phyloP scores from a whole-genome alignment of 306 rosid species.

The Dicorynia guianensis region DNA sequence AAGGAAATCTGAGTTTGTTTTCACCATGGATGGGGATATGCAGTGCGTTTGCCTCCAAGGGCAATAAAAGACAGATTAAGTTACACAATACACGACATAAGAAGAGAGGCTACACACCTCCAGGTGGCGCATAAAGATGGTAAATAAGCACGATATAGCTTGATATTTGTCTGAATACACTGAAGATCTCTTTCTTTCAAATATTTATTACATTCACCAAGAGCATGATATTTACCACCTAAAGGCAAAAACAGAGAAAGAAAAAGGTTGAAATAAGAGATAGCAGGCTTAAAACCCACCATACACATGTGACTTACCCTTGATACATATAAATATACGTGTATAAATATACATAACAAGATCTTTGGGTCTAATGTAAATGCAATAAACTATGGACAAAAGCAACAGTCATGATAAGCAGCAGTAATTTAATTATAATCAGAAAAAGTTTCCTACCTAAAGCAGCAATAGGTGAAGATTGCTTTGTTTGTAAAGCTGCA shows the following conservation, averaged over 20 bases:
- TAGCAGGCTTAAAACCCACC: slow-evolving; percentile 21
- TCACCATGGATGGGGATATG: slow-evolving; percentile 19
- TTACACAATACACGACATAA: slow-evolving; percentile 2
- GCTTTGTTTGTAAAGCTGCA: slow-evolving; percentile 31
- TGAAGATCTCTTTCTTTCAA: slow-evolving; percentile 37
- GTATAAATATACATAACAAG: slow-evolving; percentile 5
- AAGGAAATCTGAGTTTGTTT: slow-evolving; percentile 8
- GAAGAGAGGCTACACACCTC: slow-evolving; percentile 65
- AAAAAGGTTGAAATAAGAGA: slow-evolving; percentile 29
- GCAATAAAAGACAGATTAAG: background rate
- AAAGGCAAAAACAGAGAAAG: slow-evolving; percentile 3
- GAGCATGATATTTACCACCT: slow-evolving; percentile 44
- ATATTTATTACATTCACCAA: slow-evolving; percentile 35
- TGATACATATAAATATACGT: slow-evolving; percentile 7
- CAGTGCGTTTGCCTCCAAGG: slow-evolving; percentile 20
- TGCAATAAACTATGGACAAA: slow-evolving; percentile 16
- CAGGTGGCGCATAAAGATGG: slow-evolving; percentile 62
- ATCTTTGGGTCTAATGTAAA: slow-evolving; percentile 7
- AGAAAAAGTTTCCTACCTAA: slow-evolving; percentile 41
- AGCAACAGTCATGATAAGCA: slow-evolving; percentile 17
- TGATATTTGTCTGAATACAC: slow-evolving; percentile 35
- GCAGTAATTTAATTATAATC: background rate
- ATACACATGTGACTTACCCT: slow-evolving; percentile 8
- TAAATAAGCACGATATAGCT: slow-evolving; percentile 28
- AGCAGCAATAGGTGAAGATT: slow-evolving; percentile 29